These are phyloP conservation scores for Amanita polypyramis DNA, from an alignment of 768 basidiomycete genomes.

Conservation along the genomic window DNA sequence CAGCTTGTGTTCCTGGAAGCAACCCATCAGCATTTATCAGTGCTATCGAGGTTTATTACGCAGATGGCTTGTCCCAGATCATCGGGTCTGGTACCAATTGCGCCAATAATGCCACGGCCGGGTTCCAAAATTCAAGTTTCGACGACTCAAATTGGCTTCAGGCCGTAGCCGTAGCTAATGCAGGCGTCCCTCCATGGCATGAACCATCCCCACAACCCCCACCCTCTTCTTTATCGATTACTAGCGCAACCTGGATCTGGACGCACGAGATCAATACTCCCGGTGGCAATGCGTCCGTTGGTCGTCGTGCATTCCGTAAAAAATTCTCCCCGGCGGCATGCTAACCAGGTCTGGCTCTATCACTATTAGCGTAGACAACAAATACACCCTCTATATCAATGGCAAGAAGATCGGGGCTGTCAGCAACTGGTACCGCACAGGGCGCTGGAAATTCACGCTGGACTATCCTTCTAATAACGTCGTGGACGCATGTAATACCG, in stretches of 20 bases:
- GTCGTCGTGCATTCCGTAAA: constrained; percentile 6
- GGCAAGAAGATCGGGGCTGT: background rate
- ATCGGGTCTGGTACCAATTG: constrained; percentile 22
- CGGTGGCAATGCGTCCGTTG: constrained; percentile 1
- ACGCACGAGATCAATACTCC: constrained; percentile 16
- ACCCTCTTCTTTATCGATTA: constrained; percentile 15
- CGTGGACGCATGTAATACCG: background rate
- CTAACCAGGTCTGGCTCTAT: background rate
- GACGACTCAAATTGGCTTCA: constrained; percentile 21
- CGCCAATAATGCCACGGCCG: constrained; percentile 13
- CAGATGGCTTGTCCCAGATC: constrained; percentile 19
- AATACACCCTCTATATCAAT: constrained; percentile 4
- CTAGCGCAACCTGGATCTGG: constrained; percentile 21
- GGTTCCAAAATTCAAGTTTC: constrained; percentile 19
- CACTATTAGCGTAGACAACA: constrained; percentile 1
- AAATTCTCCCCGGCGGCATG: background rate
- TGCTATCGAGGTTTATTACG: constrained; percentile 21
- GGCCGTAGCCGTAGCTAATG: constrained; percentile 16
- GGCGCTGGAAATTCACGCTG: background rate
- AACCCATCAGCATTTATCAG: constrained; percentile 21
- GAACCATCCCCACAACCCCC: constrained; percentile 9
- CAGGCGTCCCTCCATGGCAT: constrained; percentile 5
- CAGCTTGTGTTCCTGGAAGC: no score
- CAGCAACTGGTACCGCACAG: background rate
- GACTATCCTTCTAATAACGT: background rate